Percentiles rank a stretch among this genome's conserved stretches.
These are phyloP conservation scores for Triangularia setosa DNA, from an alignment of 2,329 filamentous ascomycete genomes.

Conservation along the genomic window DNA sequence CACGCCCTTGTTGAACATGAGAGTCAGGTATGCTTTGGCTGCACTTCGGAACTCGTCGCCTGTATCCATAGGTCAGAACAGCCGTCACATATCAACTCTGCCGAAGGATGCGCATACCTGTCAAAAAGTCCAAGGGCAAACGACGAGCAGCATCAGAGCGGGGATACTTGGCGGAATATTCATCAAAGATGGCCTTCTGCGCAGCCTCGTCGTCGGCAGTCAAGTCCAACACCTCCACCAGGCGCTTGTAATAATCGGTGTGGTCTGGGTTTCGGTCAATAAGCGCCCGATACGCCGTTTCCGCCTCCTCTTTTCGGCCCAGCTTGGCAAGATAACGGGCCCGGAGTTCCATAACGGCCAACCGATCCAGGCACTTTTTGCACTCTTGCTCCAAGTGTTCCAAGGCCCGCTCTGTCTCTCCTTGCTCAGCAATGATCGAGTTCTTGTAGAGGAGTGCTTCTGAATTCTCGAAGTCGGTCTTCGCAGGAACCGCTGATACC, in stretches of 20 bases:
- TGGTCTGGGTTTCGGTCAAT: constrained; percentile 86
- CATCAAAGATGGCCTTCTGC: constrained; percentile 68
- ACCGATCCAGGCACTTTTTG: constrained; percentile 76
- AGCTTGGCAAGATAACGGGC: constrained; percentile 81
- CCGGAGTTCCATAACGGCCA: constrained; percentile 79
- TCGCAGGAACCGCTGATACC: constrained; percentile 72
- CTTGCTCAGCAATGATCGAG: constrained; percentile 83
- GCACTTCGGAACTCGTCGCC: constrained; percentile 76
- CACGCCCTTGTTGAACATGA: constrained; percentile 87
- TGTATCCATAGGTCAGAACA: constrained; percentile 30
- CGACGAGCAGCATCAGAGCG: constrained; percentile 81
- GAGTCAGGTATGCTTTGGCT: constrained; percentile 72
- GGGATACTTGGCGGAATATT: constrained; percentile 76
- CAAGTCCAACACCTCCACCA: constrained; percentile 67
- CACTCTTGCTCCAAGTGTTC: constrained; percentile 77
- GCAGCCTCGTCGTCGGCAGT: constrained; percentile 52
- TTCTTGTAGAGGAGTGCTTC: constrained; percentile 96
- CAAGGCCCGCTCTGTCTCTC: constrained; percentile 76
- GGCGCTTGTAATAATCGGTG: constrained; percentile 75
- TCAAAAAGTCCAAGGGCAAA: constrained; percentile 83
- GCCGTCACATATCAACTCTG: not conserved
- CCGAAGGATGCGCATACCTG: constrained; percentile 46
- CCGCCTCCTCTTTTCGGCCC: constrained; percentile 73
- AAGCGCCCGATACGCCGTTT: constrained; percentile 73
- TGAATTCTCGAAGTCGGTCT: constrained; percentile 83